Evolutionary conservation across 306 rosid genomes (phyloP).

Genomic region (Rosa persica): DNA sequence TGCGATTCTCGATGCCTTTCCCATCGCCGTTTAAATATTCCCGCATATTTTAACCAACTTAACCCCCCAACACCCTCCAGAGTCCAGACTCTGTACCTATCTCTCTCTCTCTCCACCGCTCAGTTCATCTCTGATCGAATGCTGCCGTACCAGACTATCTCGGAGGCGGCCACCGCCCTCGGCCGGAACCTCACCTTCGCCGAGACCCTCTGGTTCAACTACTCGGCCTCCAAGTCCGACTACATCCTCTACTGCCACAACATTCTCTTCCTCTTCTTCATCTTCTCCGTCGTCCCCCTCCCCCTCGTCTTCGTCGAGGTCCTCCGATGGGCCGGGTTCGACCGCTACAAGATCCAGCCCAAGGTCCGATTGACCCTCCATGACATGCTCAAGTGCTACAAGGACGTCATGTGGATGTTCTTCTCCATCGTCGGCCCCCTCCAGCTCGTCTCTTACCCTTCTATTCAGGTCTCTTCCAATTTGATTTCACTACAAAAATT

Average conservation of each 20-base stretch:
- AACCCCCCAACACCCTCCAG: too few relatives aligned
- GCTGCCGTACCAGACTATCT: slow-evolving; percentile 60
- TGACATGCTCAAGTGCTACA: slow-evolving; percentile 63
- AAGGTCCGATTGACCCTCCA: slow-evolving; percentile 43
- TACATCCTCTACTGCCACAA: slow-evolving; percentile 77
- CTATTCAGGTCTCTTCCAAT: slow-evolving; percentile 42
- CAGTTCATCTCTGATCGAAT: slow-evolving; percentile 20
- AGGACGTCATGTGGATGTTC: slow-evolving; percentile 67
- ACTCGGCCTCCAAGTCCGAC: slow-evolving; percentile 69
- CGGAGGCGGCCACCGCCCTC: slow-evolving; percentile 53
- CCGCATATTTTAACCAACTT: slow-evolving; percentile 37
- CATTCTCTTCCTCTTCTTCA: slow-evolving; percentile 57
- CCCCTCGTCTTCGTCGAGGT: slow-evolving; percentile 57
- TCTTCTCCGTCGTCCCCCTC: slow-evolving; percentile 66
- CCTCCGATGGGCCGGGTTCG: slow-evolving; percentile 42
- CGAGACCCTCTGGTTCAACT: slow-evolving; percentile 78
- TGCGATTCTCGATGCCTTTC: background rate
- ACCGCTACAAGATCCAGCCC: slow-evolving; percentile 71
- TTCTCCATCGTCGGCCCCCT: slow-evolving; percentile 70
- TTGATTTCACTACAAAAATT: background rate
- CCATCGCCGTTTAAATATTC: slow-evolving; percentile 29
- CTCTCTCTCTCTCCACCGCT: background rate
- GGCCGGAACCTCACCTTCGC: slow-evolving; percentile 59
- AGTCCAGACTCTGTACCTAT: too few relatives aligned
- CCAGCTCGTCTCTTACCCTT: slow-evolving; percentile 73